phyloP scores from a whole-genome alignment of 495 filamentous ascomycete species.

The Penicillium bialowiezense region DNA sequence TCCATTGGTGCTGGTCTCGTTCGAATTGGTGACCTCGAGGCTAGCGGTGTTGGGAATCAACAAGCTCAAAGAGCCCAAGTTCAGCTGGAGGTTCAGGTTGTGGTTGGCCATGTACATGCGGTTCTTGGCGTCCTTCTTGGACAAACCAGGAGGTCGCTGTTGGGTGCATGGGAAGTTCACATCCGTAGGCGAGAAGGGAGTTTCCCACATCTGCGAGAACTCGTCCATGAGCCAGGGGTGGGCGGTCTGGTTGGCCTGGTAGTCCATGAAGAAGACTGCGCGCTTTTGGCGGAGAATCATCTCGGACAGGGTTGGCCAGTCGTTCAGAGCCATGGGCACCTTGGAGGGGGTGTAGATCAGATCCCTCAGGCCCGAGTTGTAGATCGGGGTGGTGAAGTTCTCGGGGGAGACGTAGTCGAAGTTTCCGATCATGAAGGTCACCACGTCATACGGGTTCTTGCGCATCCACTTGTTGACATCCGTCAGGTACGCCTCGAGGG shows the following conservation, averaged over 20 bases:
- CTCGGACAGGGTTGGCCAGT: conserved; percentile 82
- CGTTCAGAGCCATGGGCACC: conserved; percentile 63
- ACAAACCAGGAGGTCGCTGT: conserved; percentile 60
- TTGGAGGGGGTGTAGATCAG: conserved; percentile 70
- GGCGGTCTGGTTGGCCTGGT: conserved; percentile 73
- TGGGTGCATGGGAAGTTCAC: conserved; percentile 56
- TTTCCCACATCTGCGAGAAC: conserved; percentile 67
- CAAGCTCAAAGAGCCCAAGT: conserved; percentile 54
- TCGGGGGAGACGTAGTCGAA: conserved; percentile 62
- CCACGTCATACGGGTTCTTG: conserved; percentile 78
- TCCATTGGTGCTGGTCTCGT: conserved; percentile 53
- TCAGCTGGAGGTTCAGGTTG: conserved; percentile 77
- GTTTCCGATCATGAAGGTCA: conserved; percentile 89
- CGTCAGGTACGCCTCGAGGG: conserved; percentile 69
- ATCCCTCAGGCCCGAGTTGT: conserved; percentile 63
- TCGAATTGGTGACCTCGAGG: conserved; percentile 64
- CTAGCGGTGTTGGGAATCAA: conserved; percentile 72
- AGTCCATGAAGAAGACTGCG: conserved; percentile 71
- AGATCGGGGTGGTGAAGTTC: conserved; percentile 59
- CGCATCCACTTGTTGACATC: conserved; percentile 71
- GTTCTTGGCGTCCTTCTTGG: conserved; percentile 45
- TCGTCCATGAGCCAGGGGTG: conserved; percentile 68
- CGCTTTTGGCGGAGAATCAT: conserved; percentile 70
- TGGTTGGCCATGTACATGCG: conserved; percentile 91
- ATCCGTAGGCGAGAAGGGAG: conserved; percentile 61